Evolutionary conservation across 2,329 filamentous ascomycete species (phyloP).

Genomic region (Alternaria arbusti): DNA sequence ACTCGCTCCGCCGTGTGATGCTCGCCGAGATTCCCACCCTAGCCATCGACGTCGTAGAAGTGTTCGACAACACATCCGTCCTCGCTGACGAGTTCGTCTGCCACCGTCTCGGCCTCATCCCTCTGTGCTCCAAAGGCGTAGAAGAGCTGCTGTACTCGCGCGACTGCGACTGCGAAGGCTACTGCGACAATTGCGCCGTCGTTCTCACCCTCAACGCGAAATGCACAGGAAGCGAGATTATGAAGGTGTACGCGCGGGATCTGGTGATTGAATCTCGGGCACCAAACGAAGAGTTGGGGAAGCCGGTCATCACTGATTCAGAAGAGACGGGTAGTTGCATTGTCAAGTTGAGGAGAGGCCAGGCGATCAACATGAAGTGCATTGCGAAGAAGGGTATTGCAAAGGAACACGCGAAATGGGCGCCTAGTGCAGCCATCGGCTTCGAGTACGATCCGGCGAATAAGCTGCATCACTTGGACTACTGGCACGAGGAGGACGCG

Average conservation of each 20-base stretch:
- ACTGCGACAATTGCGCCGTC: conserved; percentile 91
- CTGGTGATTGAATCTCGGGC: conserved; percentile 74
- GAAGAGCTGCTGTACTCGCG: conserved; percentile 84
- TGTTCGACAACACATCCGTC: conserved; percentile 93
- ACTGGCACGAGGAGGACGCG: conserved; percentile 93
- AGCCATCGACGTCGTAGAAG: conserved; percentile 92
- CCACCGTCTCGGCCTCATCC: conserved; percentile 88
- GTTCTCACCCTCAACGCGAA: conserved; percentile 83
- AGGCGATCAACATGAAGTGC: conserved; percentile 88
- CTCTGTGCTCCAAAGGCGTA: conserved; percentile 82
- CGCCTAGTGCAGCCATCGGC: conserved; percentile 86
- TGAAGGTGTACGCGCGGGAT: conserved; percentile 94
- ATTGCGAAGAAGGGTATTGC: conserved; percentile 98
- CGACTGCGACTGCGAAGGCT: conserved; percentile 95
- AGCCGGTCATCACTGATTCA: conserved; percentile 82
- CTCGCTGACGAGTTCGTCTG: conserved; percentile 95
- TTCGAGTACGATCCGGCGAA: conserved; percentile 99
- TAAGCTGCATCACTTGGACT: conserved; percentile 87
- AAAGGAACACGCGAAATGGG: conserved; percentile 99
- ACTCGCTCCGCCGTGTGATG: conserved; percentile 88
- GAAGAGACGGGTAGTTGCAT: conserved; percentile 84
- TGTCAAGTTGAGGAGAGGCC: conserved; percentile 85
- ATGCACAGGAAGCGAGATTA: conserved; percentile 83
- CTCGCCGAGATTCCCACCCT: conserved; percentile 93
- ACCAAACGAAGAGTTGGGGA: conserved; percentile 76